These are phyloP conservation scores for Aquilaria agallochum DNA, from an alignment of 441 rosid genomes.

Conservation along the genomic window DNA sequence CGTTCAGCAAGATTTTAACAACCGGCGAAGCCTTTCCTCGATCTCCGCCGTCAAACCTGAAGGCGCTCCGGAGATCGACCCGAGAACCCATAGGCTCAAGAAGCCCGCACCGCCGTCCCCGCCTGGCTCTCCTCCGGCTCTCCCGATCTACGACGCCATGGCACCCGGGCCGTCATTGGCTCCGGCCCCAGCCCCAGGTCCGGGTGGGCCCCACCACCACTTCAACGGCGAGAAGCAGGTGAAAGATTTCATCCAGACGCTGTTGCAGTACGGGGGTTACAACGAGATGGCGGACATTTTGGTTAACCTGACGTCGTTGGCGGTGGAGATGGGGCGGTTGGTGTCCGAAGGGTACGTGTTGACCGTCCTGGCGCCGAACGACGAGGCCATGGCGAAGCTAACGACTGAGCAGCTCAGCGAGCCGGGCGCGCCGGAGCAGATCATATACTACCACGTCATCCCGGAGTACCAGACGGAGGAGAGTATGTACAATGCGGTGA, in stretches of 20 bases:
- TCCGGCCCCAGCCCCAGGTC: conserved; percentile 77
- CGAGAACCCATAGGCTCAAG: conserved; percentile 60
- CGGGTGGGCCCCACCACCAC: conserved; percentile 60
- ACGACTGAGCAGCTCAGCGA: conserved; percentile 69
- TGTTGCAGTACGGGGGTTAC: conserved; percentile 69
- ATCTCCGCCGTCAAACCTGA: conserved; percentile 60
- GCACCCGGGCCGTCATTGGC: conserved; percentile 70
- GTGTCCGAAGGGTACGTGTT: conserved; percentile 67
- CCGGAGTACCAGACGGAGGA: conserved; percentile 72
- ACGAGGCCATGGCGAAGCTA: conserved; percentile 71
- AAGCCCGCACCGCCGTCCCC: conserved; percentile 29
- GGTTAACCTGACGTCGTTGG: conserved; percentile 63
- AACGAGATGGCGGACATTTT: conserved; percentile 74
- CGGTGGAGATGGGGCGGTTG: conserved; percentile 62
- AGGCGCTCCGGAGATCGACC: conserved; percentile 72
- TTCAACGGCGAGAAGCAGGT: conserved; percentile 68
- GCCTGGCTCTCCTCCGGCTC: conserved; percentile 51
- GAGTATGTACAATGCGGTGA: conserved; percentile 63
- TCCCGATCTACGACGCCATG: conserved; percentile 61
- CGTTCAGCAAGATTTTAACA: conserved; percentile 66
- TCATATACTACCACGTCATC: conserved; percentile 57
- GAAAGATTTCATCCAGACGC: conserved; percentile 63
- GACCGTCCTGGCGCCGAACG: conserved; percentile 69
- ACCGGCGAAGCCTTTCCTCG: conserved; percentile 50
- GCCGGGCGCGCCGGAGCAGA: conserved; percentile 75